These are phyloP conservation scores for Diplotaxis tenuifolia DNA, from an alignment of 345 rosid species.

Conservation along the genomic window DNA sequence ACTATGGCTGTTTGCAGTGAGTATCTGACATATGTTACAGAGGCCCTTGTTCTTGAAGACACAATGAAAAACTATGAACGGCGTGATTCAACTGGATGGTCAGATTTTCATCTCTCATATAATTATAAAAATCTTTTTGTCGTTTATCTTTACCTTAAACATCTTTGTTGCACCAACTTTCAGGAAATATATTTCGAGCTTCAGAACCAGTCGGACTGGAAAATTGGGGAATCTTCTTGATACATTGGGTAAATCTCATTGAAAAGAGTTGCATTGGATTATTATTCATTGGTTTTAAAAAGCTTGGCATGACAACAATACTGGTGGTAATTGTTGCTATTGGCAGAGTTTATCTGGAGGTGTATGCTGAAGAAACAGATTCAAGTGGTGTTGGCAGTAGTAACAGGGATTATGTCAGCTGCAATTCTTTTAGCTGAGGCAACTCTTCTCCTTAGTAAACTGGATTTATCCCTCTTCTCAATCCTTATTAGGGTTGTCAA, in stretches of 20 bases:
- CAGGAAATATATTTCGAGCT: constrained; percentile 94
- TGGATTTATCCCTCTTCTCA: constrained; percentile 91
- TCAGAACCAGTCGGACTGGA: constrained; percentile 66
- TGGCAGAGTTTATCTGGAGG: constrained; percentile 88
- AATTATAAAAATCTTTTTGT: constrained; percentile 7
- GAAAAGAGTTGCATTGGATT: constrained; percentile 8
- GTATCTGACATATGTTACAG: constrained; percentile 73
- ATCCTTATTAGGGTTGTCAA: constrained; percentile 79
- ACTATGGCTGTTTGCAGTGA: constrained; percentile 51
- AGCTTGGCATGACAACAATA: constrained; percentile 17
- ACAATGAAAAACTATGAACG: constrained; percentile 84
- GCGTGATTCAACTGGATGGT: constrained; percentile 90
- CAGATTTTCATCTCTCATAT: constrained; percentile 29
- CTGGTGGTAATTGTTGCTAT: constrained; percentile 14
- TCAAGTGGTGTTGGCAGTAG: constrained; percentile 62
- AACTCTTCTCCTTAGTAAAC: constrained; percentile 70
- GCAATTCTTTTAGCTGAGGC: constrained; percentile 99
- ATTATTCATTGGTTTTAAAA: neutral
- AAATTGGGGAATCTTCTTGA: constrained; percentile 64
- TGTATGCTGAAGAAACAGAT: constrained; percentile 70
- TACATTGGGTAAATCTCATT: constrained; percentile 58
- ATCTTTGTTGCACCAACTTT: constrained; percentile 17
- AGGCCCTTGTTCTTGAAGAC: constrained; percentile 95
- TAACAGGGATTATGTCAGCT: constrained; percentile 78
- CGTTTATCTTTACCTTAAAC: constrained; percentile 16